Base-by-base conservation (phyloP, 2,329 filamentous ascomycete species). In the Pseudogymnoascus sp. region DNA sequence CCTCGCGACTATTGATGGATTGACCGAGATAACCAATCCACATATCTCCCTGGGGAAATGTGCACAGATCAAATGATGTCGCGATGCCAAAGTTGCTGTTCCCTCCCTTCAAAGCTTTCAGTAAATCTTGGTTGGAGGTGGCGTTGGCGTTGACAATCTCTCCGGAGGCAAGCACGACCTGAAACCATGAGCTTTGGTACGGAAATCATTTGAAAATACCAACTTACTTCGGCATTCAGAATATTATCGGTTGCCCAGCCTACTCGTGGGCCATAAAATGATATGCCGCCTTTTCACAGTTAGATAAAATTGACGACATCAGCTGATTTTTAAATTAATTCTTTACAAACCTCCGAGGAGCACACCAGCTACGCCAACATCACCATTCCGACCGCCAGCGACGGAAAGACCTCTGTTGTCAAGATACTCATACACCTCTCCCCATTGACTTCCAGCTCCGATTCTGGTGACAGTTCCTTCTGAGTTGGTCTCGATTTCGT, bases 11-110 rank as follows among this genome's bases (percentile, higher is more conserved):
- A 5, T 16, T 11, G 11, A 42, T 62, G 42, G 64, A 23, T 44
- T 42, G 62, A 4, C 60, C 62, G 8, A 56, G 28, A 11, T 37
- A 28, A 5, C 64, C 62, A 7, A 28, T 61, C 63, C 60, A 67
- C 28, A 65, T 37, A n/a, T 62, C 37, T 3, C 64, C 63, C 59
- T 67, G 63, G 1, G 59, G 21, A 44, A 68, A 63, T 18, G 67
- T 69, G 12, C 63, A 61, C 21, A 68, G 62, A 6, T 77, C 69
- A 67, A 79, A 80, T 4, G 73, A 73, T 10, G 79, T 79, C 5
- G 81, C 77, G 65, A 82, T 76, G 50, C 81, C 82, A 65, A 80
- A 84, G 69, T 82, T 84, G 71, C 78, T 82, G n/a, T 79, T 78
- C 14, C 84, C 83, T 8, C 83, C 84, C 63, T 80, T 79, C 3